phyloP scores from a whole-genome alignment of 768 basidiomycete genomes.

The Polyporus arcularius region DNA sequence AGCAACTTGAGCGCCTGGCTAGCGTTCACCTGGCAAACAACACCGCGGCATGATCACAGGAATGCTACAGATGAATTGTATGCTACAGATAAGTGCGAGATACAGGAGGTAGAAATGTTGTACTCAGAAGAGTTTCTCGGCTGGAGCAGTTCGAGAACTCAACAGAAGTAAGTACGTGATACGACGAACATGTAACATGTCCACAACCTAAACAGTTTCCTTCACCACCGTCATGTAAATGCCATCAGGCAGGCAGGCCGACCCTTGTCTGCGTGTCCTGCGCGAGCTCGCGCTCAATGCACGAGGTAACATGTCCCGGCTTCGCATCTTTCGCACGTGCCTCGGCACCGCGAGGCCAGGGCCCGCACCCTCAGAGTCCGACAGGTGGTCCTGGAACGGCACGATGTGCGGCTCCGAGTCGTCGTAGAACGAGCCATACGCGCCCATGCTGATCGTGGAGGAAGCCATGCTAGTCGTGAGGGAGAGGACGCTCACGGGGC shows the following conservation, averaged over 20 bases:
- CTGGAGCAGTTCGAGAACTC: not conserved
- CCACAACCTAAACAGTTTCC: constrained; percentile 21
- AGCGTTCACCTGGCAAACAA: not conserved
- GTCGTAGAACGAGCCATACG: constrained; percentile 19
- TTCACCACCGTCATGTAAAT: constrained; percentile 33
- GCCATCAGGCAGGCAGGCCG: constrained; percentile 18
- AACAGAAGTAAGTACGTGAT: not conserved
- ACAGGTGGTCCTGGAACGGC: constrained; percentile 27
- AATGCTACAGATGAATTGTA: constrained; percentile 4
- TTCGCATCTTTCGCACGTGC: constrained; percentile 20
- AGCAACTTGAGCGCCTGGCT: no score
- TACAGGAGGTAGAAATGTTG: not conserved
- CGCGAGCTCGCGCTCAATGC: constrained; percentile 11
- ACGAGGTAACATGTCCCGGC: constrained; percentile 21
- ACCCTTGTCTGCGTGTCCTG: constrained; percentile 12
- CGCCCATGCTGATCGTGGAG: constrained; percentile 24
- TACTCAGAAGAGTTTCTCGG: no score
- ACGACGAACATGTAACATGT: not conserved
- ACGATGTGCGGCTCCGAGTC: constrained; percentile 11
- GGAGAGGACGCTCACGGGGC: constrained; percentile 21
- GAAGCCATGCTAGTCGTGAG: constrained; percentile 22
- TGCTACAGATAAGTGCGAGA: constrained; percentile 2
- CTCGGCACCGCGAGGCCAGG: constrained; percentile 15
- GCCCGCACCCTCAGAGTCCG: constrained; percentile 9
- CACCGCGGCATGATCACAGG: not conserved